These are phyloP conservation scores for Pisolithus marmoratus DNA, from an alignment of 768 basidiomycete genomes.

Conservation along the genomic window DNA sequence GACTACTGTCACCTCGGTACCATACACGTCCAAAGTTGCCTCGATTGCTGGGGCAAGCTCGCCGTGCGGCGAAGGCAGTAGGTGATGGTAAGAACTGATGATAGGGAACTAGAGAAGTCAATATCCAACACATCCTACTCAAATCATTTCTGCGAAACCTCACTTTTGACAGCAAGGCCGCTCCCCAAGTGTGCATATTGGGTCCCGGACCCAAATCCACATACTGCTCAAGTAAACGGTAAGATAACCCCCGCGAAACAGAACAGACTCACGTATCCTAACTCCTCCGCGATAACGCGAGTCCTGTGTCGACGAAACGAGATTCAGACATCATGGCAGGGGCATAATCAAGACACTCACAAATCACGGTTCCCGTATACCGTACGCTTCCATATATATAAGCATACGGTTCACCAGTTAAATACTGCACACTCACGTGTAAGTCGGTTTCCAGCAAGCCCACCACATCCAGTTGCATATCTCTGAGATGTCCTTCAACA, in stretches of 20 bases:
- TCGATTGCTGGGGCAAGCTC: constrained; percentile 90
- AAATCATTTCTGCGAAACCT: neutral
- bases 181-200: constrained; percentile 87
- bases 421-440: constrained; percentile 46
- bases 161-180: constrained; percentile 74
- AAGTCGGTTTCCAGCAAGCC: constrained; percentile 85
- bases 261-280: constrained; percentile 64
- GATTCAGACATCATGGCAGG: constrained; percentile 1
- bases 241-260: neutral
- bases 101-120: constrained; percentile 66
- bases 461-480: constrained; percentile 82
- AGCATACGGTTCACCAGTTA: neutral
- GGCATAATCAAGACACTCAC: constrained; percentile 32
- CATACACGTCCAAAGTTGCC: constrained; percentile 75
- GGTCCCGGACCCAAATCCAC: constrained; percentile 88
- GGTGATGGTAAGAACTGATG: constrained; percentile 76
- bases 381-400: constrained; percentile 39
- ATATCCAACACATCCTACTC: neutral
- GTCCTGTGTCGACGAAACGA: constrained; percentile 41
- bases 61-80: constrained; percentile 79
- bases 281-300: constrained; percentile 66
- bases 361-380: constrained; percentile 85
- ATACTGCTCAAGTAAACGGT: constrained; percentile 42
- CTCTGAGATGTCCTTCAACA: constrained; percentile 32
- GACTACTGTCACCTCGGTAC: constrained; percentile 73